Evolutionary conservation across 2,329 filamentous ascomycete species (phyloP), one percentile per base, ranked within the genome.

Genomic region (Aspergillus sp.): DNA sequence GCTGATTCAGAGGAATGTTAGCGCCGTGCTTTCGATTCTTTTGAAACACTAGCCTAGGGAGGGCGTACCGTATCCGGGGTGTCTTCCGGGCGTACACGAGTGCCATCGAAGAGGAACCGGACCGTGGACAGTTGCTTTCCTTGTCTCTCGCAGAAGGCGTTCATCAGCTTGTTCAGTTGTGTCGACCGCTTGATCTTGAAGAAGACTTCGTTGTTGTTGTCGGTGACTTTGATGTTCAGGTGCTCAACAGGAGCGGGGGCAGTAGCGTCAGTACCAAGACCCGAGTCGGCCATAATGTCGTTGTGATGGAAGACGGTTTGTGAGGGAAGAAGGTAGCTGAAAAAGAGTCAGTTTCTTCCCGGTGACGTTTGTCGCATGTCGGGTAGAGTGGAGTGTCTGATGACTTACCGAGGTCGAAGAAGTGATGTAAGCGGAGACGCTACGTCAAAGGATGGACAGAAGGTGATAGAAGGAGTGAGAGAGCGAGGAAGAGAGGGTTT

Each of bases 111-210:
- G 1, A 99, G 80, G 73, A 99, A 99, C 26, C 94, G 87, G 44
- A 97, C 93, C 4, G 89, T 93, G 32, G 79, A 83, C 6, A 86
- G 77, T 32, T 87, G 84, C 79, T 97, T 97, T 64, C 94, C 94
- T 72, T 96, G 92, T 20, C 94, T 85, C 62, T 97, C 93, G 74
- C 94, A 99, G 73, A 97, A 99, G 17, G 94, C 94, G 56, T 90
- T 88, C 94, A 99, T 99, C 50, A 99, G 81, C 80, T 99, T 99
- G 77, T 96, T 94, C 1, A 99, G 83, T 72, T 91, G 89, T 1
- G 94, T 99, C 19, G 88, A 91, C 35, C 92, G 85, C 86, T 99
- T 99, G 79, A 99, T 99, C 81, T 99, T 99, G 81, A 99, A 99
- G 75, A 97, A 99, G 65, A 99, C 93, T 72, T 99, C 94, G 72